Evolutionary conservation across 2,329 filamentous ascomycete genomes (phyloP), one percentile per base, ranked within the genome.

Genomic region (Sporothrix mexicana): DNA sequence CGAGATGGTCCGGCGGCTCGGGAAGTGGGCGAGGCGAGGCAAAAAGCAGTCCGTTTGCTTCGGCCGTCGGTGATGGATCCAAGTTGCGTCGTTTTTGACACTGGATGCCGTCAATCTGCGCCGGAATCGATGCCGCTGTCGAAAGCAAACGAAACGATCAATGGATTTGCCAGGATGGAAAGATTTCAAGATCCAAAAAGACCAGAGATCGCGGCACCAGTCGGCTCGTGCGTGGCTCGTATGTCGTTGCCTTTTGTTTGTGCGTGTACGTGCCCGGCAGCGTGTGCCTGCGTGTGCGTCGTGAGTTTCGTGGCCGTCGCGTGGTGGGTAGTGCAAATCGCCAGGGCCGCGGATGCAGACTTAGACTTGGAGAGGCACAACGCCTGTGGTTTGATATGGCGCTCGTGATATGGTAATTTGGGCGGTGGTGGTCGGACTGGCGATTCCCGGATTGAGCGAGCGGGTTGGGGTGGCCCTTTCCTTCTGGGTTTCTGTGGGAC

Each of bases 301-400:
- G 61, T 66, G 61, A 30, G 53, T 70, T 36, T 55, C 17, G 49
- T 69, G 66, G 30, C 25, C 66, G 49, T 41, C 47, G 47, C 66
- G 66, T 57, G 61, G 69, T 57, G 69, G 49, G 59, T 53, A 49
- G 59, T 71, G 69, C 57, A 64, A 36, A 71, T 71, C n/a, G 69
- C 49, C 69, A 51, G 59, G 59, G 61, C 49, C 59, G 49, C n/a
- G 57, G 59, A 57, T 66, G 59, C 69, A 71, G 43, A 20, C 47
- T 45, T 62, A n/a, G 25, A 53, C 47, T 45, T 62, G 25, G 25
- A 53, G 57, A 66, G 49, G 55, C 47, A 49, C 17, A 55, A 43
- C 30, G n/a, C 20, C 36, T 23, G 47, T 55, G 23, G 47, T 51
- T 23, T n/a, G 30, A 36, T 36, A 20, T 66, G 62, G 61, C 23